Conservation (phyloP, 768 basidiomycete species). For the Coprinopsis sp. region DNA sequence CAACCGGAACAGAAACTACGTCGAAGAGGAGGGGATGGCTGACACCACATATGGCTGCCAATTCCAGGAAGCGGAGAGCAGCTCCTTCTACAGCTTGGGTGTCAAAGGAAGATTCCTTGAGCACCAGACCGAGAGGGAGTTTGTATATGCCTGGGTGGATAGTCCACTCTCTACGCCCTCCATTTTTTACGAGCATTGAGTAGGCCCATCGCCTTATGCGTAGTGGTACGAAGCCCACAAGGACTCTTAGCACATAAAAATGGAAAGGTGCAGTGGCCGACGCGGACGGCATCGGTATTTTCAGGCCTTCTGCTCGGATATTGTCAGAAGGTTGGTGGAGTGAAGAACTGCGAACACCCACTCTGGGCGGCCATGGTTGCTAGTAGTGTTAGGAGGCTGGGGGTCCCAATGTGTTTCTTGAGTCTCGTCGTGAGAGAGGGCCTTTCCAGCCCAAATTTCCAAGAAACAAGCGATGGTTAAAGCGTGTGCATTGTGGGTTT, state of each 20-base stretch:
- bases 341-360: too few species aligned
- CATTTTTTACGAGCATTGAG: neutral
- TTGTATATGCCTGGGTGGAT: neutral
- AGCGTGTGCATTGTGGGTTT: too few species aligned
- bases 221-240: neutral
- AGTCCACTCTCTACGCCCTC: neutral
- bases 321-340: too few species aligned
- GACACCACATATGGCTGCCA: neutral
- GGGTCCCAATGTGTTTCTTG: too few species aligned
- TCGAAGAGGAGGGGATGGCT: neutral
- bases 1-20: neutral
- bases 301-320: too few species aligned
- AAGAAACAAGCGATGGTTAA: too few species aligned
- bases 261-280: neutral
- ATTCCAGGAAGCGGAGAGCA: neutral
- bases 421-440: too few species aligned
- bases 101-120: neutral
- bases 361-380: too few species aligned
- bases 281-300: neutral
- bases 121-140: slow-evolving; percentile 5
- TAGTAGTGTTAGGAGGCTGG: too few species aligned
- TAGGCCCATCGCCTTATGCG: neutral
- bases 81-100: neutral
- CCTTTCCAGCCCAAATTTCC: too few species aligned
- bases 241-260: too few species aligned